A percentile compares a stretch with the other conserved stretches of the same genome.
phyloP scores from a whole-genome alignment of 768 basidiomycete genomes.

The Pulveroboletus sp. region DNA sequence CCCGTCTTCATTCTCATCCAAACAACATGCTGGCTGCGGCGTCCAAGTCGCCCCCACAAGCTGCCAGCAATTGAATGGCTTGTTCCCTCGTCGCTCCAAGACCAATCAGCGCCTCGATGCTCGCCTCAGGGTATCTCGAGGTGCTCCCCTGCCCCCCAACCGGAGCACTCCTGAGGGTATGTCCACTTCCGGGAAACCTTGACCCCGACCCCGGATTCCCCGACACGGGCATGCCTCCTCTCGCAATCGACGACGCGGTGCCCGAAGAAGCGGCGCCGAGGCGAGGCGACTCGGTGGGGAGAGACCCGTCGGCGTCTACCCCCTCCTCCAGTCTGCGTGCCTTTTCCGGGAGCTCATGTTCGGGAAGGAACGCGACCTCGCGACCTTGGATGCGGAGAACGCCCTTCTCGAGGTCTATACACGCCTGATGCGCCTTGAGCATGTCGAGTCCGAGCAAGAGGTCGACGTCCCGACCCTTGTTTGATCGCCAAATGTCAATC shows the following conservation, averaged over 20 bases:
- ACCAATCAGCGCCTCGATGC: slow-evolving; percentile 63
- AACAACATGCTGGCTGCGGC: slow-evolving; percentile 87
- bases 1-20: slow-evolving; percentile 29
- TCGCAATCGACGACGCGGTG: background rate
- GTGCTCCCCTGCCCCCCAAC: slow-evolving; percentile 33
- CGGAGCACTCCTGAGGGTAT: slow-evolving; percentile 51
- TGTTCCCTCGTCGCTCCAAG: slow-evolving; percentile 75
- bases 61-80: slow-evolving; percentile 72
- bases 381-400: slow-evolving; percentile 90
- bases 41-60: slow-evolving; percentile 83
- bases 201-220: slow-evolving; percentile 40
- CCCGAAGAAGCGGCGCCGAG: slow-evolving; percentile 21
- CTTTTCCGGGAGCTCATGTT: slow-evolving; percentile 91
- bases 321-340: slow-evolving; percentile 47
- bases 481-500: too few species aligned
- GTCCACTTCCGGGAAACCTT: slow-evolving; percentile 68
- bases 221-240: slow-evolving; percentile 16
- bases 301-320: slow-evolving; percentile 23
- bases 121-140: slow-evolving; percentile 53
- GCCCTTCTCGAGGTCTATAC: slow-evolving; percentile 87
- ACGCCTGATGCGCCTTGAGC: slow-evolving; percentile 96
- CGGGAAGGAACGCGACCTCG: slow-evolving; percentile 84
- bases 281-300: slow-evolving; percentile 15
- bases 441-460: slow-evolving; percentile 98
- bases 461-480: slow-evolving; percentile 91